phyloP scores from a whole-genome alignment of 176 grass and related monocot genomes.

The Miscanthus lutarioriparius region DNA sequence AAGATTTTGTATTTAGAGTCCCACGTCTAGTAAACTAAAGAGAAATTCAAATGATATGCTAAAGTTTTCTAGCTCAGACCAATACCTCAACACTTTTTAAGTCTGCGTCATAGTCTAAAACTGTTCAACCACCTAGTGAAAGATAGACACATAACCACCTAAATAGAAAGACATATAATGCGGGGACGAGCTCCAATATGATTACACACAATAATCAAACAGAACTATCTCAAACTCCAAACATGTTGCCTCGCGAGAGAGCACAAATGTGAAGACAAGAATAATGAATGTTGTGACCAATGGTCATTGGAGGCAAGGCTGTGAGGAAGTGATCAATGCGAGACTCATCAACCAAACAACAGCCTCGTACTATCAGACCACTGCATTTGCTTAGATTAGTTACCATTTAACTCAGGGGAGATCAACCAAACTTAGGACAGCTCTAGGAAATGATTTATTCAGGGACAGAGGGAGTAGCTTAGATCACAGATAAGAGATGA shows the following conservation, averaged over 20 bases:
- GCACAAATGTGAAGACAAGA: not conserved
- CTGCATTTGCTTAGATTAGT: slow-evolving; percentile 19
- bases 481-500: not conserved
- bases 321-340: slow-evolving; percentile 33
- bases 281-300: slow-evolving; percentile 19
- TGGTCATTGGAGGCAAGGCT: slow-evolving; percentile 69
- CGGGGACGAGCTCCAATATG: not conserved
- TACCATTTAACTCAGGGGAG: not conserved
- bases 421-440: not conserved
- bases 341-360: slow-evolving; percentile 36
- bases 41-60: no score
- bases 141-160: not conserved
- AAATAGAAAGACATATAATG: not conserved
- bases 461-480: not conserved
- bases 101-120: no score
- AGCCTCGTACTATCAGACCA: slow-evolving; percentile 69
- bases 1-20: no score
- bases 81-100: no score
- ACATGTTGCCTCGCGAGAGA: not conserved
- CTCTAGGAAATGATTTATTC: no score
- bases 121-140: no score
- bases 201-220: not conserved
- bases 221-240: not conserved
- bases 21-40: no score
- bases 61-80: no score